A percentile compares a stretch with the other conserved stretches of the same genome.
These are phyloP conservation scores for Pouteria glomerata DNA, from an alignment of 148 eudicot genomes.

Conservation along the genomic window DNA sequence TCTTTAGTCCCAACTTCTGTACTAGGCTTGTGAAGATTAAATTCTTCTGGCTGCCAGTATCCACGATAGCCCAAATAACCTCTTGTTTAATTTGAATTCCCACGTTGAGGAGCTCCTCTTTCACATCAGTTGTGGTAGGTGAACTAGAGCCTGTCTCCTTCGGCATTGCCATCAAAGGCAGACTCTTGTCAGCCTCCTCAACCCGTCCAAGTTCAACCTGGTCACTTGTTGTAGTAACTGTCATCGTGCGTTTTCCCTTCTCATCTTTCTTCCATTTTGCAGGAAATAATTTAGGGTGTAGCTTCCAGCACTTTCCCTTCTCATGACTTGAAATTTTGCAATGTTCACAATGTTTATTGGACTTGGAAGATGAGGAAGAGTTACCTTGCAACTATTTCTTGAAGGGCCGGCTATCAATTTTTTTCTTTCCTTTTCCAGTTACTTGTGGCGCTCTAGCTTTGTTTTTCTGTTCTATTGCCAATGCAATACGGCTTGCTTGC, in stretches of 20 bases:
- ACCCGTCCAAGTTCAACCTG: too few relatives aligned
- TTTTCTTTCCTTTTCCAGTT: neutral
- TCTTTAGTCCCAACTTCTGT: slow-evolving; percentile 4
- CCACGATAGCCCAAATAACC: slow-evolving; percentile 2
- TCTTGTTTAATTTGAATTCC: slow-evolving; percentile 3
- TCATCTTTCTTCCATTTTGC: too few relatives aligned
- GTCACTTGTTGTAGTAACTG: neutral
- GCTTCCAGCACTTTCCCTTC: too few relatives aligned
- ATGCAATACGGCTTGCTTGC: neutral
- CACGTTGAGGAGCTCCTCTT: slow-evolving; percentile 1
- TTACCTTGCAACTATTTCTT: neutral
- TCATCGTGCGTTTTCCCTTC: neutral
- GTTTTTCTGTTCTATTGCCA: neutral
- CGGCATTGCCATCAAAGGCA: too few relatives aligned
- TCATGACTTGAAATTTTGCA: too few relatives aligned
- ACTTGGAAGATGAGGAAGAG: neutral
- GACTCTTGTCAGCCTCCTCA: too few relatives aligned
- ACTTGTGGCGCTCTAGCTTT: neutral
- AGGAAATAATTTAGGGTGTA: too few relatives aligned
- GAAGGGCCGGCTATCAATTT: neutral
- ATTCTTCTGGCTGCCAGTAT: slow-evolving; percentile 4
- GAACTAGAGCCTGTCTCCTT: too few relatives aligned
- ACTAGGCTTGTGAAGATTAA: slow-evolving; percentile 4
- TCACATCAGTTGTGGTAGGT: neutral
- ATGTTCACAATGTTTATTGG: too few relatives aligned